Percentiles rank a stretch among this genome's conserved stretches.
Conservation (phyloP, 73 alveolate genomes). For the Loxodes magnus region DNA sequence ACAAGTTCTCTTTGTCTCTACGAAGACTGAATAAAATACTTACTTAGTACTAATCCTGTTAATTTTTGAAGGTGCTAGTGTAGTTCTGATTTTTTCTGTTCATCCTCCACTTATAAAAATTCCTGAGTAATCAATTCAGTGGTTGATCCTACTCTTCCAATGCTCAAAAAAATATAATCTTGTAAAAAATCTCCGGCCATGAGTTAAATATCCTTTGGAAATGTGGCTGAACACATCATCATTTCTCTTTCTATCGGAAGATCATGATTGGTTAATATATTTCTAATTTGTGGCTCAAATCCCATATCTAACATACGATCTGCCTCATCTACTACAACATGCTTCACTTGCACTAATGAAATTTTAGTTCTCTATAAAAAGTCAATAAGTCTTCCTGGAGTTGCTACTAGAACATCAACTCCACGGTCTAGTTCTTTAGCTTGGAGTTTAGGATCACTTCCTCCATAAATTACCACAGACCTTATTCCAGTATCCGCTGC, state of each 20-base stretch:
- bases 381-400: constrained; percentile 87
- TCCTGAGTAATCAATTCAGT: constrained; percentile 32
- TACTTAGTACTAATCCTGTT: constrained; percentile 2
- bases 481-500: constrained; percentile 52
- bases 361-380: constrained; percentile 49
- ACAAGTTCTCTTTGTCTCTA: constrained; percentile 59
- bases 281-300: constrained; percentile 63
- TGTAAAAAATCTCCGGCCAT: constrained; percentile 62
- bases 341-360: constrained; percentile 38
- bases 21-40: constrained; percentile 23
- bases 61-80: not conserved
- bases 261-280: too few species aligned
- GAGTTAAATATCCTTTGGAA: constrained; percentile 51
- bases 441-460: constrained; percentile 56
- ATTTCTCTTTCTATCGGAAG: constrained; percentile 69
- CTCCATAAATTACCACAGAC: constrained; percentile 76
- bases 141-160: constrained; percentile 51
- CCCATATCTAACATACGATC: constrained; percentile 92
- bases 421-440: constrained; percentile 40
- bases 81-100: constrained; percentile 12
- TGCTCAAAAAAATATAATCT: constrained; percentile 46
- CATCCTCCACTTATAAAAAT: constrained; percentile 15
- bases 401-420: constrained; percentile 63
- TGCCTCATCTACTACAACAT: constrained; percentile 78
- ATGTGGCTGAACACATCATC: constrained; percentile 83